Evolutionary conservation across 129 eudicot species (phyloP).

Genomic region (Smallanthus sonchifolius): DNA sequence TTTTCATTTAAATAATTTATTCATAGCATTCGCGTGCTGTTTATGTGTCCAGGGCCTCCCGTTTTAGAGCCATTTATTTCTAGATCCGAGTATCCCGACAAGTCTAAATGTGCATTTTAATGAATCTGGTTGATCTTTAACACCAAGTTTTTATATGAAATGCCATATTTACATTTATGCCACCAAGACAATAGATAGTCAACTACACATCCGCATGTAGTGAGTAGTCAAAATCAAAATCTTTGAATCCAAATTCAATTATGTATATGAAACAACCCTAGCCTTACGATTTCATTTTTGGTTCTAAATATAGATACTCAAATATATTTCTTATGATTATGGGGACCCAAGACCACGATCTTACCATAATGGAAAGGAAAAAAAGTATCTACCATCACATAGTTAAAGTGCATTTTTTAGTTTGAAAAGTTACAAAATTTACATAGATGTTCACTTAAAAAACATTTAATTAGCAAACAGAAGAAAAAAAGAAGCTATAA

Average conservation of each 20-base stretch:
- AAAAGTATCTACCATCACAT: neutral
- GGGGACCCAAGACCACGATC: slow-evolving; percentile 31
- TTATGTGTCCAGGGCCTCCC: neutral
- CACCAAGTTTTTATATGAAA: neutral
- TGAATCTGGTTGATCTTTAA: neutral
- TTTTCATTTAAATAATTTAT: neutral
- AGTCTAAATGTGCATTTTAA: neutral
- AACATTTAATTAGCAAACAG: neutral
- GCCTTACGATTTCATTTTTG: slow-evolving; percentile 25
- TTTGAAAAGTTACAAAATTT: neutral
- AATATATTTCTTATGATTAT: slow-evolving; percentile 28
- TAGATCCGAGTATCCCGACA: neutral
- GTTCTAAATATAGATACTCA: slow-evolving; percentile 20
- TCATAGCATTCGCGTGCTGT: neutral
- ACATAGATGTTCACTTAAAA: neutral
- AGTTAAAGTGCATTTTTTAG: neutral
- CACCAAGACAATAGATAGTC: neutral
- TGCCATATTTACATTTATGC: neutral
- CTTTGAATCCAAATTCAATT: neutral
- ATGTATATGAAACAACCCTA: slow-evolving; percentile 22
- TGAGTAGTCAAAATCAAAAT: slow-evolving; percentile 33
- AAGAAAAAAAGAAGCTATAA: neutral
- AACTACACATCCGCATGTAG: slow-evolving; percentile 13
- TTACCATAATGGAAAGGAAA: neutral
- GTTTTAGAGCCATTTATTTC: neutral